Percentiles rank a stretch among this genome's conserved stretches.
These are phyloP conservation scores for Nectriaceae sp. DNA, from an alignment of 2,329 filamentous ascomycete species.

Conservation along the genomic window DNA sequence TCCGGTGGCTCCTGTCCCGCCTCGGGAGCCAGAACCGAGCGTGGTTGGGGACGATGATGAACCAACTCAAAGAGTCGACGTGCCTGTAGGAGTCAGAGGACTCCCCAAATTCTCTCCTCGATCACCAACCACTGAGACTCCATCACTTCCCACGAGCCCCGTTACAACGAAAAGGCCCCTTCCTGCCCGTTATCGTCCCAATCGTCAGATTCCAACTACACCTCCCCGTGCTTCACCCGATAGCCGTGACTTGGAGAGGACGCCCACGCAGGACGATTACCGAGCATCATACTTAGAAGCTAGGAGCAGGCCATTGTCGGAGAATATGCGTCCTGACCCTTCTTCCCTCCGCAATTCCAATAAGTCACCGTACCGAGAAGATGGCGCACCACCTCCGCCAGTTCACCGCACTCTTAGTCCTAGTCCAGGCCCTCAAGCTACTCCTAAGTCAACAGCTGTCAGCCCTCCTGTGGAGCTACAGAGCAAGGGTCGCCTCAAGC, in stretches of 20 bases:
- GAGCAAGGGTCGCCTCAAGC: slow-evolving; percentile 51
- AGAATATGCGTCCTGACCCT: slow-evolving; percentile 42
- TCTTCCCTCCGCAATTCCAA: slow-evolving; percentile 32
- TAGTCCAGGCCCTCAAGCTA: slow-evolving; percentile 38
- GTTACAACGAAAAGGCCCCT: slow-evolving; percentile 29
- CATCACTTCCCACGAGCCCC: slow-evolving; percentile 26
- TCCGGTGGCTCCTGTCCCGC: slow-evolving; percentile 52
- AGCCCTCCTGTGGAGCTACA: slow-evolving; percentile 49
- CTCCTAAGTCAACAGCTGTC: slow-evolving; percentile 21
- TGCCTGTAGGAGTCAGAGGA: slow-evolving; percentile 34
- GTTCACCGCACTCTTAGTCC: slow-evolving; percentile 48
- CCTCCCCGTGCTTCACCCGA: slow-evolving; percentile 27
- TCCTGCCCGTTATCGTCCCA: slow-evolving; percentile 29
- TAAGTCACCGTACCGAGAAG: slow-evolving; percentile 46
- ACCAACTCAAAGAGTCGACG: slow-evolving; percentile 23
- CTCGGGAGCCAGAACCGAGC: slow-evolving; percentile 39
- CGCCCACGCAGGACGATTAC: slow-evolving; percentile 38
- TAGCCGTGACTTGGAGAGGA: slow-evolving; percentile 31
- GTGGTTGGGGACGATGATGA: slow-evolving; percentile 33
- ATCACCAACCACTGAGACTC: slow-evolving; percentile 17
- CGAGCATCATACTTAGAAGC: slow-evolving; percentile 28
- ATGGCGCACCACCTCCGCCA: slow-evolving; percentile 58
- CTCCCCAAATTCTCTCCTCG: slow-evolving; percentile 22
- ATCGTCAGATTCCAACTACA: slow-evolving; percentile 23
- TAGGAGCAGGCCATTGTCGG: slow-evolving; percentile 34